Base-by-base conservation (phyloP, 805 yeast species). In the Debaryomyces maramus region DNA sequence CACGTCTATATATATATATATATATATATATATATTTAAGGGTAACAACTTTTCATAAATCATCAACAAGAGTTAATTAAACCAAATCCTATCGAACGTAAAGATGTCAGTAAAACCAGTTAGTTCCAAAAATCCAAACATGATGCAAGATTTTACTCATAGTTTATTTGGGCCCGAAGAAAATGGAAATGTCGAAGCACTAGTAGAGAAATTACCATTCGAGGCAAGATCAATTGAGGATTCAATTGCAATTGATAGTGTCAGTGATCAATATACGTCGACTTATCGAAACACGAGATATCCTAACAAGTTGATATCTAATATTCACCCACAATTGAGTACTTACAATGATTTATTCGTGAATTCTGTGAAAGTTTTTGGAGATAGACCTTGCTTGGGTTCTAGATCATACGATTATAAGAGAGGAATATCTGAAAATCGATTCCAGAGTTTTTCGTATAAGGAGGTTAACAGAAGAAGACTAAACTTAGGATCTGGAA, bases 401-500 rank as follows among this genome's bases (percentile, higher is more conserved):
- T 36, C 29, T 10, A 44, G 65, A 24, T 47, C 51, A 9, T 56
- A 48, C 41, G 40, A 60, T 39, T 53, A 55, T 36, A 15, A 20
- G 1, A 37, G 45, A 1, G 40, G 46, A 4, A 39, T 9, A 3
- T 39, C 45, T 7, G 42, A 26, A 5, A n/a, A 33, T 7, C 6
- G 22, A 24, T 56, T 43, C 39, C 34, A 41, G 13, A 32, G 46
- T 17, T 40, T 43, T 24, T 51, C 59, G 1, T 72, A 56, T 38
- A 42, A 46, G n/a, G 56, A 62, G 21, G 62, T 69, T 10, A 54
- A 63, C 28, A 37, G 41, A n/a, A 52, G 65, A 39, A 62, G 60
- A 38, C 49, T 53, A 35, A 38, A 53, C 27, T 46, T 73, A 17
- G 74, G 74, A 5, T 55, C 75, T 3, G 78, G 77, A 7, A 47